Evolutionary conservation across 2,329 filamentous ascomycete species (phyloP).

Genomic region (Fusarium sp.): DNA sequence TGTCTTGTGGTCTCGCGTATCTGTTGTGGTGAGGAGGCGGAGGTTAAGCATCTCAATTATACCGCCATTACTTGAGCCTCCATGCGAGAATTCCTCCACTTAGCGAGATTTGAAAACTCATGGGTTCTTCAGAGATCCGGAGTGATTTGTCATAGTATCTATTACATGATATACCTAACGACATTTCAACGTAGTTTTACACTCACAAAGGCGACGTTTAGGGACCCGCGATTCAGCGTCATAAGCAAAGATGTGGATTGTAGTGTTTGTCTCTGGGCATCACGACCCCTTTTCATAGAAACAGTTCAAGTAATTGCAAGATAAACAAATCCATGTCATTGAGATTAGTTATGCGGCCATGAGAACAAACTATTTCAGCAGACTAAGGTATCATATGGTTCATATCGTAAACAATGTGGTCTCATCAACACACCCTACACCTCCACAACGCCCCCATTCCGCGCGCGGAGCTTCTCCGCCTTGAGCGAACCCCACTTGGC

Average conservation of each 20-base stretch:
- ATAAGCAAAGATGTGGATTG: too few relatives aligned
- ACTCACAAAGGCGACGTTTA: too few relatives aligned
- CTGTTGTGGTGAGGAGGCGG: neutral
- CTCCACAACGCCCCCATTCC: neutral
- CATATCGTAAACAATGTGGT: neutral
- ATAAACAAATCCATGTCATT: neutral
- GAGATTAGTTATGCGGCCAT: neutral
- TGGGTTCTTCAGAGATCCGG: neutral
- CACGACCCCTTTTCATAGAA: neutral
- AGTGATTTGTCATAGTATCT: neutral
- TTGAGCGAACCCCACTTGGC: slow-evolving; percentile 27
- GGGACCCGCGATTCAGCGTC: too few relatives aligned
- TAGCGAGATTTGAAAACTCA: neutral
- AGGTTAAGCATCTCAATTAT: neutral
- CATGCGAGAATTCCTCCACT: neutral
- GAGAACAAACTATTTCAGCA: neutral
- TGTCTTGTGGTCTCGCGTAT: neutral
- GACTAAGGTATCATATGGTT: neutral
- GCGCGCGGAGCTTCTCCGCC: slow-evolving; percentile 18
- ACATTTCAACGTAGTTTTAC: too few relatives aligned
- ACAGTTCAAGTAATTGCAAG: neutral
- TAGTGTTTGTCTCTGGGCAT: too few relatives aligned
- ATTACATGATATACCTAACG: too few relatives aligned
- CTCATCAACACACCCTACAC: neutral
- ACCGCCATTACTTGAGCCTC: neutral